These are phyloP conservation scores for Vitis hybrid DNA, from an alignment of 177 flowering plant species.

Conservation along the genomic window DNA sequence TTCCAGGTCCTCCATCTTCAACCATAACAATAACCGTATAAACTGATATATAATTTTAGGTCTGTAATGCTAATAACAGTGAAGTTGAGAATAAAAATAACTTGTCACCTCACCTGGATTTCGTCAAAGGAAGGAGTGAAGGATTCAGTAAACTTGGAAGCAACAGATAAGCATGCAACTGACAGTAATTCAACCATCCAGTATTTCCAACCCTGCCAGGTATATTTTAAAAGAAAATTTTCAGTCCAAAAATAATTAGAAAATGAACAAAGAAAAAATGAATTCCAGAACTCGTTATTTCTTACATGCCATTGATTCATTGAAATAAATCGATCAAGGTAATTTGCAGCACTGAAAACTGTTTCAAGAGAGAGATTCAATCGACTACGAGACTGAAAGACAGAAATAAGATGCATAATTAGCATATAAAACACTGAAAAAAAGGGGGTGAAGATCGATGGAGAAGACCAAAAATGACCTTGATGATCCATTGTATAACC, in stretches of 20 bases:
- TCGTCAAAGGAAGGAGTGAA: slow-evolving; percentile 36
- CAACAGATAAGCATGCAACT: slow-evolving; percentile 61
- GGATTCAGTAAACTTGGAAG: slow-evolving; percentile 57
- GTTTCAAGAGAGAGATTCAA: slow-evolving; percentile 44
- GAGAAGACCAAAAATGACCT: slow-evolving; percentile 30
- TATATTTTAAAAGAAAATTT: neutral
- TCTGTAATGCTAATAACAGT: neutral
- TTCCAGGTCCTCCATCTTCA: slow-evolving; percentile 48
- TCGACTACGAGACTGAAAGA: slow-evolving; percentile 40
- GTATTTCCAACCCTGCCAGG: slow-evolving; percentile 38
- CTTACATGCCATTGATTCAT: slow-evolving; percentile 37
- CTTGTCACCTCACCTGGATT: slow-evolving; percentile 44
- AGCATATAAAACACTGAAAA: neutral
- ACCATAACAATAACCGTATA: neutral
- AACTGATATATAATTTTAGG: neutral
- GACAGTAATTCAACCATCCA: slow-evolving; percentile 57
- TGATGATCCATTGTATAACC: slow-evolving; percentile 52
- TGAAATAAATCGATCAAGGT: slow-evolving; percentile 65
- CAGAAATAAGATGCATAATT: neutral
- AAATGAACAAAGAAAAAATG: neutral
- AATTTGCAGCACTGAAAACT: slow-evolving; percentile 57
- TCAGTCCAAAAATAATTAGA: neutral
- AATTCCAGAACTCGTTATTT: neutral
- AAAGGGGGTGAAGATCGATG: no score
- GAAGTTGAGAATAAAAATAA: neutral